These are phyloP conservation scores for Oidiodendron maius DNA, from an alignment of 495 filamentous ascomycete species.

Conservation along the genomic window DNA sequence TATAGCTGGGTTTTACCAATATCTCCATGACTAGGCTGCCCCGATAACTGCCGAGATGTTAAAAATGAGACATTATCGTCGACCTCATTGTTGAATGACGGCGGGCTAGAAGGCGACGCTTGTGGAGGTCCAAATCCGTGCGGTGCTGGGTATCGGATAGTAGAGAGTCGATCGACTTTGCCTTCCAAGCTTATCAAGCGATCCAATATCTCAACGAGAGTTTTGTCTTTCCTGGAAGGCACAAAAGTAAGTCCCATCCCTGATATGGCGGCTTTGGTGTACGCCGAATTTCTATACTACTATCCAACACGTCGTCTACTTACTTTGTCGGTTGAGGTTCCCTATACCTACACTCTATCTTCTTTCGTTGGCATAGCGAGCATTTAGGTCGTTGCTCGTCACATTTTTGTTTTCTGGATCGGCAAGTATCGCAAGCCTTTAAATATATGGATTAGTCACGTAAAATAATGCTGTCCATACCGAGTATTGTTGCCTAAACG, in stretches of 20 bases:
- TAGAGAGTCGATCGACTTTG: constrained; percentile 23
- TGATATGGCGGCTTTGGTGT: not conserved
- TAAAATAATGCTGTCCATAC: too few species aligned
- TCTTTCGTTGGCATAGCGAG: constrained; percentile 44
- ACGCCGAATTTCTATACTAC: not conserved
- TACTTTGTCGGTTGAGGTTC: constrained; percentile 60
- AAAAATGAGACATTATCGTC: constrained; percentile 9
- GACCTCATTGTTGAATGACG: constrained; percentile 12
- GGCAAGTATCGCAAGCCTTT: constrained; percentile 81
- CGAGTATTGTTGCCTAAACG: too few species aligned
- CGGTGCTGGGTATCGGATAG: not conserved
- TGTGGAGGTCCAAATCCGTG: constrained; percentile 17
- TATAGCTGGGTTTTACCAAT: constrained; percentile 25
- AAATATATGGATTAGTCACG: constrained; percentile 6
- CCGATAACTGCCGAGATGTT: constrained; percentile 8
- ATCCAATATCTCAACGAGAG: constrained; percentile 52
- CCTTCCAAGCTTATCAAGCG: constrained; percentile 43
- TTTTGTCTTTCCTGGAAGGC: constrained; percentile 51
- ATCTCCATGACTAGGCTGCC: constrained; percentile 10
- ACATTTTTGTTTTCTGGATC: constrained; percentile 82
- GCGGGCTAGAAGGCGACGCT: constrained; percentile 20
- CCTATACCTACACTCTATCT: constrained; percentile 52
- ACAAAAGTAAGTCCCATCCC: constrained; percentile 16
- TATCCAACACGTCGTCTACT: constrained; percentile 18
- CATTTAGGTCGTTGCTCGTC: constrained; percentile 83